Conservation (phyloP, 2,329 filamentous ascomycete genomes). For the Aspergillus sp. region DNA sequence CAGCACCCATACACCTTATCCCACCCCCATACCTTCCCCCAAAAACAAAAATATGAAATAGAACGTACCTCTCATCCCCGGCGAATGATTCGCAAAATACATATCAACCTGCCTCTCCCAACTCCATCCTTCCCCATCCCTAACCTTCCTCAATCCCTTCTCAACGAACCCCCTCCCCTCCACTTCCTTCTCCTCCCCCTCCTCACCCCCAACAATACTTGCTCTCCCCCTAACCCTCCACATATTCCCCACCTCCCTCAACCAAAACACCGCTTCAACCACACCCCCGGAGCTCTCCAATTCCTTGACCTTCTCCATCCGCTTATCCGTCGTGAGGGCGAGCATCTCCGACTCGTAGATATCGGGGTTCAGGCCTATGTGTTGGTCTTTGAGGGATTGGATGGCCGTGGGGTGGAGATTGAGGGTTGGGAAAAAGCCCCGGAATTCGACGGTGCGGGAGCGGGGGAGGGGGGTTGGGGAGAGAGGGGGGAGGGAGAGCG, state of each 20-base stretch:
- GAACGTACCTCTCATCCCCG: slow-evolving; percentile 68
- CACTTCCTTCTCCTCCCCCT: slow-evolving; percentile 31
- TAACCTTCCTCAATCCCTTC: slow-evolving; percentile 33
- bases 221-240: slow-evolving; percentile 81
- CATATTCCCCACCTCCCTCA: slow-evolving; percentile 69
- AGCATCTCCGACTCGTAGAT: slow-evolving; percentile 75
- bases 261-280: slow-evolving; percentile 86
- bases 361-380: slow-evolving; percentile 59
- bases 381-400: slow-evolving; percentile 56
- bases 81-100: slow-evolving; percentile 87
- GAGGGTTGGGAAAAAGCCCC: slow-evolving; percentile 75
- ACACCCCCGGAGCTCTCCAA: slow-evolving; percentile 67
- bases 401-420: slow-evolving; percentile 72
- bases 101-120: slow-evolving; percentile 79
- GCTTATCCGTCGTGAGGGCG: slow-evolving; percentile 81
- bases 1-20: not conserved
- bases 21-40: not conserved
- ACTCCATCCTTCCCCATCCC: slow-evolving; percentile 59
- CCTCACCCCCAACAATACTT: slow-evolving; percentile 67
- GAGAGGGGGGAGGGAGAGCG: slow-evolving; percentile 22
- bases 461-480: slow-evolving; percentile 30
- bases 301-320: slow-evolving; percentile 81
- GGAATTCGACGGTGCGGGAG: slow-evolving; percentile 72
- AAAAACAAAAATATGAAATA: not conserved
- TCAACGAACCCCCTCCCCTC: slow-evolving; percentile 55